These are phyloP conservation scores for Sarcomyxa edulis DNA, from an alignment of 768 basidiomycete genomes.

Conservation along the genomic window DNA sequence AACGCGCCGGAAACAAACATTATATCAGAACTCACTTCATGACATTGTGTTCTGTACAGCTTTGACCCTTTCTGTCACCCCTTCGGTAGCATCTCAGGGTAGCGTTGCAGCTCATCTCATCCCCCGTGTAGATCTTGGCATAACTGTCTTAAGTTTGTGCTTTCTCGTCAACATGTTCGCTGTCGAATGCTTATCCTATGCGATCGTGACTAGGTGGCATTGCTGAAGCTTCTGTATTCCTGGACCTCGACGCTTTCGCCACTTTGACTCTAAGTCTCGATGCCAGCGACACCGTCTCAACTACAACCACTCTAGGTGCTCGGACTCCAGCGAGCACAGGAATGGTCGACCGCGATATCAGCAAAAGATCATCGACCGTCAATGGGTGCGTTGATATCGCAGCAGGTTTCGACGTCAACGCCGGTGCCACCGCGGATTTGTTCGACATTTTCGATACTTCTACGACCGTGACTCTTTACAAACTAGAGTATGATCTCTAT, in stretches of 20 bases:
- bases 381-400: constrained; percentile 27
- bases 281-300: constrained; percentile 8
- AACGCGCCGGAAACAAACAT: neutral
- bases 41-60: constrained; percentile 8
- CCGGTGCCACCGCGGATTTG: constrained; percentile 25
- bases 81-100: constrained; percentile 20
- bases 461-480: constrained; percentile 21
- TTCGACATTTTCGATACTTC: constrained; percentile 23
- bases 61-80: constrained; percentile 26
- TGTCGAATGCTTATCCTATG: too few relatives aligned
- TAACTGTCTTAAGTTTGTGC: neutral
- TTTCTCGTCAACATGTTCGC: neutral
- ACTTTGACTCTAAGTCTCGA: constrained; percentile 17
- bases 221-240: constrained; percentile 11
- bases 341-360: too few relatives aligned
- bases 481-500: constrained; percentile 25
- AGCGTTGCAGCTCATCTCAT: constrained; percentile 29
- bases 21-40: neutral
- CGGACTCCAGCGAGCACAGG: too few relatives aligned
- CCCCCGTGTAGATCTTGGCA: constrained; percentile 14
- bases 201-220: constrained; percentile 10
- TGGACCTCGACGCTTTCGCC: constrained; percentile 22
- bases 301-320: too few relatives aligned
- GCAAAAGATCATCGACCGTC: too few relatives aligned
- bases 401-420: constrained; percentile 24